A percentile compares a stretch with the other conserved stretches of the same genome.
Evolutionary conservation across 2,329 filamentous ascomycete species (phyloP).

Genomic region (Penicillium aurantiogriseum): DNA sequence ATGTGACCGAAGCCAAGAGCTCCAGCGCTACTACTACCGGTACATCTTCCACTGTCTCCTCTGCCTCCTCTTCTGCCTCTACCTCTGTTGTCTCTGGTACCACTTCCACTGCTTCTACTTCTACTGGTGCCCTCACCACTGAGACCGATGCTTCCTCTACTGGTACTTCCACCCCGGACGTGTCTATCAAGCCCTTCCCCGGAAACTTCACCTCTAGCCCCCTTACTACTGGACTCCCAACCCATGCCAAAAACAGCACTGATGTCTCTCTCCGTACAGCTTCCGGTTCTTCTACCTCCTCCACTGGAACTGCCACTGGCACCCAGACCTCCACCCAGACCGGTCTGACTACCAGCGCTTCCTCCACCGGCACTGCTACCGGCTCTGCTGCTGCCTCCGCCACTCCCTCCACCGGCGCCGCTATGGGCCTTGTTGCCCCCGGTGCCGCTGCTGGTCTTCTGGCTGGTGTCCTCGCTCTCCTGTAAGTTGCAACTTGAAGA

Average conservation of each 20-base stretch:
- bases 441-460: slow-evolving; percentile 21
- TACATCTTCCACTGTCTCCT: slow-evolving; percentile 13
- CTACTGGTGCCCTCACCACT: slow-evolving; percentile 8
- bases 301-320: slow-evolving; percentile 10
- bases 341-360: slow-evolving; percentile 11
- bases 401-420: slow-evolving; percentile 15
- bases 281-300: slow-evolving; percentile 7
- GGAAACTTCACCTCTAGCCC: background rate
- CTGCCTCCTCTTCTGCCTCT: slow-evolving; percentile 13
- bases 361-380: slow-evolving; percentile 4
- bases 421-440: slow-evolving; percentile 15
- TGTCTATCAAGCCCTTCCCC: background rate
- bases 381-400: slow-evolving; percentile 5
- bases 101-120: slow-evolving; percentile 9
- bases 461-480: slow-evolving; percentile 22
- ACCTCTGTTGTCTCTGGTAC: slow-evolving; percentile 9
- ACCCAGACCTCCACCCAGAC: slow-evolving; percentile 9
- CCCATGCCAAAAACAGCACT: background rate
- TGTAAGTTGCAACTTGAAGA: slow-evolving; percentile 10
- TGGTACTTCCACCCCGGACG: slow-evolving; percentile 9
- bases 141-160: slow-evolving; percentile 11
- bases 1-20: slow-evolving; percentile 23
- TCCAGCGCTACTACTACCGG: slow-evolving; percentile 19
- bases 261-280: slow-evolving; percentile 6
- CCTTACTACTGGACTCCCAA: background rate